Percentiles rank a stretch among this genome's conserved stretches.
These are phyloP conservation scores for Myriosclerotinia scirpicola DNA, from an alignment of 2,329 filamentous ascomycete species.

Conservation along the genomic window DNA sequence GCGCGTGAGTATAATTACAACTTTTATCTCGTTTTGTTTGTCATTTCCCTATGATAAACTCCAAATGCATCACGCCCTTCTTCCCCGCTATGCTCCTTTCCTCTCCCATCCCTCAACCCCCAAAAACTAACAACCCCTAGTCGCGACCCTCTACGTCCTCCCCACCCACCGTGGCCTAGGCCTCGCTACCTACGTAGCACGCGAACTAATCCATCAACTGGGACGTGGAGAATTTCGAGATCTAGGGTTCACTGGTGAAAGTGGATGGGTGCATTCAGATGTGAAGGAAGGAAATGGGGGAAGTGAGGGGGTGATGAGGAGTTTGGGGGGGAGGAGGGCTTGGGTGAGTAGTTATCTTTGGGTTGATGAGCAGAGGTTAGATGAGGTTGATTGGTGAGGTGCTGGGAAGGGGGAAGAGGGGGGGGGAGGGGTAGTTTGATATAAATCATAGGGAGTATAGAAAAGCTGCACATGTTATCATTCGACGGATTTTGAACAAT, in stretches of 20 bases:
- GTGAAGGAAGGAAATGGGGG: slow-evolving; percentile 37
- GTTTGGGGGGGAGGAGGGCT: slow-evolving; percentile 30
- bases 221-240: slow-evolving; percentile 33
- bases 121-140: slow-evolving; percentile 8
- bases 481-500: too few relatives aligned
- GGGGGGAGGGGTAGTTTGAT: too few relatives aligned
- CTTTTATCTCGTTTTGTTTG: too few relatives aligned
- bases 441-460: not conserved
- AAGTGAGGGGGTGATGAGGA: slow-evolving; percentile 39
- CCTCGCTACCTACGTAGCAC: slow-evolving; percentile 34
- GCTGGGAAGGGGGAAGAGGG: too few relatives aligned
- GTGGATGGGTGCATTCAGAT: slow-evolving; percentile 39
- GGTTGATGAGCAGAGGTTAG: slow-evolving; percentile 32
- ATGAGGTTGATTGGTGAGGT: not conserved
- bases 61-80: too few relatives aligned
- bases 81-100: too few relatives aligned
- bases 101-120: not conserved
- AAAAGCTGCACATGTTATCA: too few relatives aligned
- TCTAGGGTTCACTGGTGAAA: slow-evolving; percentile 35
- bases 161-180: slow-evolving; percentile 35
- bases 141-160: slow-evolving; percentile 39
- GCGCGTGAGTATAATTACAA: not conserved
- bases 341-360: slow-evolving; percentile 34
- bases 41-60: too few relatives aligned
- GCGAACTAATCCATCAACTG: slow-evolving; percentile 30